Conservation (phyloP, 1,284 basidiomycete genomes). For the Puccinia polysora region DNA sequence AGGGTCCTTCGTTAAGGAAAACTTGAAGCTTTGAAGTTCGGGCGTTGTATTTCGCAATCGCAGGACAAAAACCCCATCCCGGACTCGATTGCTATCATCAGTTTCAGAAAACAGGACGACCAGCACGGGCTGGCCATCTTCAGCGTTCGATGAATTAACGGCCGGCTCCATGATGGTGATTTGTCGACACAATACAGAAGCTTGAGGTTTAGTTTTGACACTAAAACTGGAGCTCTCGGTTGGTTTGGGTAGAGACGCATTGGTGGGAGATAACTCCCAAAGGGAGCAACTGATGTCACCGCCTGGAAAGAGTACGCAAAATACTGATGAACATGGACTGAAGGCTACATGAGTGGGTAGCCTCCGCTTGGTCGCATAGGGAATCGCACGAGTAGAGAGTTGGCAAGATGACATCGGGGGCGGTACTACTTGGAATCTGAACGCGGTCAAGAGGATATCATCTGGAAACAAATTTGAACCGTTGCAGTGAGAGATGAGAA, state of each 20-base stretch:
- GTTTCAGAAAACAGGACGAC: conserved; percentile 25
- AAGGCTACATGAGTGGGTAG: conserved; percentile 25
- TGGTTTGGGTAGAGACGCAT: not conserved
- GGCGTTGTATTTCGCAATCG: not conserved
- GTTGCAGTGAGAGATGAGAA: not conserved
- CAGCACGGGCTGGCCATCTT: not conserved
- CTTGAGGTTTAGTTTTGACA: not conserved
- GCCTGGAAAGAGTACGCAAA: conserved; percentile 12
- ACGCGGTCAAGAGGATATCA: conserved; percentile 78
- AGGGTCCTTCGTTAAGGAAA: not conserved
- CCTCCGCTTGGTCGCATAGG: not conserved
- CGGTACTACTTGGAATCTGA: conserved; percentile 86
- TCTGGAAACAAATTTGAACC: conserved; percentile 55
- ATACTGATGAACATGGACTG: conserved; percentile 17
- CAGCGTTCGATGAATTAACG: not conserved
- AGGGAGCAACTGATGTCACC: conserved; percentile 11
- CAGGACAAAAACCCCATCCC: conserved; percentile 14
- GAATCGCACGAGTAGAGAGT: conserved; percentile 55
- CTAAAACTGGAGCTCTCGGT: not conserved
- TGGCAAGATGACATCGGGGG: conserved; percentile 85
- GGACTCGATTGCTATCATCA: not conserved
- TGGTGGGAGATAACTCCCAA: conserved; percentile 9
- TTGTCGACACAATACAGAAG: conserved; percentile 12
- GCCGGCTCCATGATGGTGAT: conserved; percentile 2
- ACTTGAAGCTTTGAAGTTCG: not conserved